Conservation (phyloP, 192 early-diverging fungal genomes). For the Linnemannia schmuckeri region DNA sequence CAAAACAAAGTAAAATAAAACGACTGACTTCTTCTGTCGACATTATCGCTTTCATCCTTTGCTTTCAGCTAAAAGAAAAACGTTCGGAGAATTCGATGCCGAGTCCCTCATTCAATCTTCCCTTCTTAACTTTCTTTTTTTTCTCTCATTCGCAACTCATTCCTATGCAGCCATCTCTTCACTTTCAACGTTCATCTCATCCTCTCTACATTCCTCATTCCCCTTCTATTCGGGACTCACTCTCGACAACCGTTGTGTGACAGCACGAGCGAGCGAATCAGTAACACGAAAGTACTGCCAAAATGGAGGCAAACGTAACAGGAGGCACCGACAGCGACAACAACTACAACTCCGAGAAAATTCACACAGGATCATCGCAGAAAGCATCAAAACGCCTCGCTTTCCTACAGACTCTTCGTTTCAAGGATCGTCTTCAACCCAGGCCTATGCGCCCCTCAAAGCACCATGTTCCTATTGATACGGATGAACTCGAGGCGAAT, state of each 20-base stretch:
- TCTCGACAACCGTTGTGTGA: background rate
- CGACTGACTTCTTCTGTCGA: no score
- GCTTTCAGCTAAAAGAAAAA: background rate
- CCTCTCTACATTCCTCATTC: background rate
- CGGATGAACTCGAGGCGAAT: background rate
- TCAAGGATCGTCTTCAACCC: background rate
- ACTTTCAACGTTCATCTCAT: background rate
- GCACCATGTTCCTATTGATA: background rate
- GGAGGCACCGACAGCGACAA: background rate
- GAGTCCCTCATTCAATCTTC: no score
- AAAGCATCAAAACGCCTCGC: background rate
- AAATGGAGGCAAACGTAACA: background rate
- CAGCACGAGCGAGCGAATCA: background rate
- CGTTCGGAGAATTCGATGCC: background rate
- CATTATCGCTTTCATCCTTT: background rate
- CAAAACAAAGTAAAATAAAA: no score
- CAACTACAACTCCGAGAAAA: background rate
- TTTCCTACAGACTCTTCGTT: background rate
- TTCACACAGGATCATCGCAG: background rate
- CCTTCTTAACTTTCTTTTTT: background rate
- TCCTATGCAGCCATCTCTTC: slow-evolving; percentile 1
- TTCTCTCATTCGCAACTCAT: background rate
- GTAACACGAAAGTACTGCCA: background rate
- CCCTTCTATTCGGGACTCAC: background rate
- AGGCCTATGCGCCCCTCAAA: background rate